Evolutionary conservation across 306 rosid genomes (phyloP), one percentile per base, ranked within the genome.

Genomic region (Acacia acuminata): DNA sequence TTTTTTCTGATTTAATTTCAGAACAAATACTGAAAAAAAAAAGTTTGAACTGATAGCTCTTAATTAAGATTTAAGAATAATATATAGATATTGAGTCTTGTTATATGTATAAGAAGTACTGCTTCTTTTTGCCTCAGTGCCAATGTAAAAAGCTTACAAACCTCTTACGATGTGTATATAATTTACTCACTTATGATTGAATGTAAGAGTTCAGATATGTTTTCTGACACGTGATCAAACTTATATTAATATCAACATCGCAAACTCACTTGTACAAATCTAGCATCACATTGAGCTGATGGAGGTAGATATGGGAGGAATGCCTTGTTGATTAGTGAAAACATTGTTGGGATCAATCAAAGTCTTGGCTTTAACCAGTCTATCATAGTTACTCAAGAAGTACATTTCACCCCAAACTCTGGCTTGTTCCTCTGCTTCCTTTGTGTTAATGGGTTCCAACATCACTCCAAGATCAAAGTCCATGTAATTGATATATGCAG

Each of bases 321-420:
- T 90, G 55, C 97, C 94, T 81, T 92, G 98, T 45, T 85, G 84
- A 82, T 94, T 87, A 4, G 78, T 81, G 86, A 94, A 94, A 71
- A 90, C 82, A 67, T 94, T 92, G 65, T 80, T 32, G 7, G 92
- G 97, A 86, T 94, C 98, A 67, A 92, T 84, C 32, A 56, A 50
- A 24, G 94, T 87, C 77, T 94, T 94, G 17, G 90, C 98, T 64
- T 56, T 89, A 1, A 94, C 94, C 86, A 94, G 19, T 81, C 94
- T 92, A 3, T 89, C 94, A 56, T 90, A 92, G 87, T 92, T 94
- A 30, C 74, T 85, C 84, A 94, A 84, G 82, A 94, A 94, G 79
- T 92, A 94, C 80, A 82, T 94, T 78, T 90, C 92, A 47, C 98
- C 97, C 97, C 98, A 90, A 81, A 48, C 72, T 83, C 89, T 92